A percentile compares a stretch with the other conserved stretches of the same genome.
Evolutionary conservation across 2,329 filamentous ascomycete genomes (phyloP).

Genomic region (Talaromyces sp.): DNA sequence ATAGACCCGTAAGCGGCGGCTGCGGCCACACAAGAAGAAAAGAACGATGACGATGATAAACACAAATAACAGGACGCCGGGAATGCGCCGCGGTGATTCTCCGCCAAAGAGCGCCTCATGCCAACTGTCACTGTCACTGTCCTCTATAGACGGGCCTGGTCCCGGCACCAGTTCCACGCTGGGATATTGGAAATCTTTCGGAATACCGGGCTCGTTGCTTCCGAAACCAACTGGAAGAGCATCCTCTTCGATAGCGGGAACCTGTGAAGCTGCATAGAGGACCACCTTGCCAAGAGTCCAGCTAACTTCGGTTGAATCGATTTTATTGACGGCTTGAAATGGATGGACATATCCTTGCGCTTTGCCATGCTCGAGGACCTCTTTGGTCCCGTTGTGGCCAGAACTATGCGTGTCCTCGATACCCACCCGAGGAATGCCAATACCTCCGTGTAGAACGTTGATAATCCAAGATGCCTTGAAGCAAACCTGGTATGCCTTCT

Average conservation of each 20-base stretch:
- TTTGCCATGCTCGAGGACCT: conserved; percentile 62
- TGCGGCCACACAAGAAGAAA: conserved; percentile 74
- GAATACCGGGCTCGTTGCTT: conserved; percentile 65
- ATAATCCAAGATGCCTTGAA: conserved; percentile 99
- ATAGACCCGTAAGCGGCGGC: conserved; percentile 61
- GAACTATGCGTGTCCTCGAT: conserved; percentile 58
- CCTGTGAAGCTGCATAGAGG: conserved; percentile 84
- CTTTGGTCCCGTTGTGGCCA: conserved; percentile 66
- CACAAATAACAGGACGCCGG: conserved; percentile 72
- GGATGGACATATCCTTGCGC: conserved; percentile 72
- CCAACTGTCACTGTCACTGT: conserved; percentile 54
- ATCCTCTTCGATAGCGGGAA: conserved; percentile 58
- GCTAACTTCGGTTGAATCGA: conserved; percentile 85
- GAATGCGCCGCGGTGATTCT: conserved; percentile 62
- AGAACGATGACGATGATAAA: conserved; percentile 63
- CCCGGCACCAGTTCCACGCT: conserved; percentile 31
- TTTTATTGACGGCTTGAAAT: conserved; percentile 90
- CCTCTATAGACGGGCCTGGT: conserved; percentile 26
- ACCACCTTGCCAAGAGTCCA: conserved; percentile 98
- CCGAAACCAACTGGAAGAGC: conserved; percentile 85
- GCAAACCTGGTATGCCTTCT: conserved; percentile 79
- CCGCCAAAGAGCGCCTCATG: conserved; percentile 60
- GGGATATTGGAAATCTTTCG: conserved; percentile 78
- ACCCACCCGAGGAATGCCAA: conserved; percentile 82
- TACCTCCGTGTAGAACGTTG: conserved; percentile 91